Percentiles rank a stretch among this genome's conserved stretches.
These are phyloP conservation scores for Corylus avellana DNA, from an alignment of 306 rosid species.

Conservation along the genomic window DNA sequence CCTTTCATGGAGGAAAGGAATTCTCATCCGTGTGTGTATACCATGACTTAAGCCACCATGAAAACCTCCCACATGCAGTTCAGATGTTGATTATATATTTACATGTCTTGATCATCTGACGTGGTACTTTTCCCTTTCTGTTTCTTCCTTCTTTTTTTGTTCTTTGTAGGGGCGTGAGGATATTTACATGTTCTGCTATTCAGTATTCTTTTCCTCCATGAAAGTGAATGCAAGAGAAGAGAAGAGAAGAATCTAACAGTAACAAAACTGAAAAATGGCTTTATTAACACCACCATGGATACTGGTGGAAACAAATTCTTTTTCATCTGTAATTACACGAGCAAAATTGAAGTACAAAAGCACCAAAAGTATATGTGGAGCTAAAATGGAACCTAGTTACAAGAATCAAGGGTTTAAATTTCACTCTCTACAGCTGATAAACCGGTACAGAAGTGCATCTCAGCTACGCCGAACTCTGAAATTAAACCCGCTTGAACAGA, in stretches of 20 bases:
- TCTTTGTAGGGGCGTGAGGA: too few relatives aligned
- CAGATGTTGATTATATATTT: not conserved
- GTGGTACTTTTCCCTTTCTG: not conserved
- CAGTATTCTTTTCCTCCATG: not conserved
- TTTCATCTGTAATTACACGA: not conserved
- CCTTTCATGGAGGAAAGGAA: too few relatives aligned
- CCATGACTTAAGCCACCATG: too few relatives aligned
- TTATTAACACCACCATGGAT: slow-evolving; percentile 18
- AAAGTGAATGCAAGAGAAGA: not conserved
- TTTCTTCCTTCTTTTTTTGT: too few relatives aligned
- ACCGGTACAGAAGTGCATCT: slow-evolving; percentile 26
- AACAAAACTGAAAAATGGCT: slow-evolving; percentile 15
- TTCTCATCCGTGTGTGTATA: too few relatives aligned
- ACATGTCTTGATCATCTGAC: not conserved
- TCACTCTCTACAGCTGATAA: slow-evolving; percentile 27
- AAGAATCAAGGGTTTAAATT: slow-evolving; percentile 36
- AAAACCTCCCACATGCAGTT: not conserved
- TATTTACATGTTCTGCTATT: too few relatives aligned
- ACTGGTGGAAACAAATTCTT: slow-evolving; percentile 12
- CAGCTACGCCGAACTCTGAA: slow-evolving; percentile 27
- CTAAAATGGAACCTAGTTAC: slow-evolving; percentile 31
- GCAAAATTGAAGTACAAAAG: slow-evolving; percentile 34
- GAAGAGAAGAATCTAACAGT: not conserved
- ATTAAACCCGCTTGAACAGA: slow-evolving; percentile 21
- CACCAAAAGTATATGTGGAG: slow-evolving; percentile 21